A percentile compares a stretch with the other conserved stretches of the same genome.
phyloP scores from a whole-genome alignment of 768 basidiomycete species.

The Naganishia vishniacii region DNA sequence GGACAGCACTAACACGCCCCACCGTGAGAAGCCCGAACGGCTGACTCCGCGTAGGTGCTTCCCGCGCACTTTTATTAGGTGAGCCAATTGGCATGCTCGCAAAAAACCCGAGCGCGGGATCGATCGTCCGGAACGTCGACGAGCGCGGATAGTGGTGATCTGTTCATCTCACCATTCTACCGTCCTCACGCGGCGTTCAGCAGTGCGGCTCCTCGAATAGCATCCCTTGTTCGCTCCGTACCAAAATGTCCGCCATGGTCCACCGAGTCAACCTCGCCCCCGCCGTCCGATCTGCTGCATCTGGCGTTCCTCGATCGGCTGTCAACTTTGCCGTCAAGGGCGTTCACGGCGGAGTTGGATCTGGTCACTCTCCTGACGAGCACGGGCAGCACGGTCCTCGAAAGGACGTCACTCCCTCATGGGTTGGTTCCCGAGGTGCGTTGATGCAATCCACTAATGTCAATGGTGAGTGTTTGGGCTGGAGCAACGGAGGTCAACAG shows the following conservation, averaged over 20 bases:
- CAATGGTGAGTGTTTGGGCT: slow-evolving; percentile 32
- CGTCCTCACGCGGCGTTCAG: neutral
- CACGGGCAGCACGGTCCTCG: slow-evolving; percentile 59
- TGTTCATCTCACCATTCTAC: neutral
- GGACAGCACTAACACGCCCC: too few relatives aligned
- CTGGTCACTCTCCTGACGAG: slow-evolving; percentile 52
- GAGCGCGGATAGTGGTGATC: neutral
- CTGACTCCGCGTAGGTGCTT: neutral
- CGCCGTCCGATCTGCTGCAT: slow-evolving; percentile 70
- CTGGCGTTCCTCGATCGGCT: slow-evolving; percentile 71
- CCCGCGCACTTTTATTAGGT: neutral
- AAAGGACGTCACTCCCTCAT: slow-evolving; percentile 33
- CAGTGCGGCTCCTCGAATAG: neutral
- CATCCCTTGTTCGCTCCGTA: neutral
- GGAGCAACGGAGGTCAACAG: neutral
- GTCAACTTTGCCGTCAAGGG: slow-evolving; percentile 69
- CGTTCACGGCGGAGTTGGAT: slow-evolving; percentile 58
- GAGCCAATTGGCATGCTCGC: slow-evolving; percentile 16
- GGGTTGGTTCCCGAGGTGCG: slow-evolving; percentile 29
- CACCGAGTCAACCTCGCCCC: slow-evolving; percentile 63
- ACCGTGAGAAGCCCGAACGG: slow-evolving; percentile 8
- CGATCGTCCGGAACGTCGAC: slow-evolving; percentile 7
- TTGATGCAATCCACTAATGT: slow-evolving; percentile 31
- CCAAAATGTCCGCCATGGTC: slow-evolving; percentile 16
- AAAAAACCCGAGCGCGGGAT: slow-evolving; percentile 17